A percentile compares a stretch with the other conserved stretches of the same genome.
phyloP scores from a whole-genome alignment of 306 rosid species.

The Quercus parvula region DNA sequence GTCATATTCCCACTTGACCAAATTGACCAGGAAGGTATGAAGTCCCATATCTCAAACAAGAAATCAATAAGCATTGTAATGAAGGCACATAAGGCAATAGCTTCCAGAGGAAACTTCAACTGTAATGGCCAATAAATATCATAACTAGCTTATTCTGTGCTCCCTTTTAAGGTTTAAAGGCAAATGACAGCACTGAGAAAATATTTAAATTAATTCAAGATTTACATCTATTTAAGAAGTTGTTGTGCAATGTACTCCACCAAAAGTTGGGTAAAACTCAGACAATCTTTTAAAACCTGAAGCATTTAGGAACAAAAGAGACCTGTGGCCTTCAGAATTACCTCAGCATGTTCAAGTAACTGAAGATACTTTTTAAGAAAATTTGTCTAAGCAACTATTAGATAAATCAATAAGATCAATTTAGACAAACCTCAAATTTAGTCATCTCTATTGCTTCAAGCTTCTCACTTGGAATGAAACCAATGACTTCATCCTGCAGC shows the following conservation, averaged over 20 bases:
- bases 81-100: not conserved
- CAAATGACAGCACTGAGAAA: not conserved
- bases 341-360: not conserved
- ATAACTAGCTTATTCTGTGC: not conserved
- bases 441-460: slow-evolving; percentile 29
- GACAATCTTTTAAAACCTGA: not conserved
- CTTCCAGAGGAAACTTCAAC: not conserved
- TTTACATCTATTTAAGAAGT: not conserved
- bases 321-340: not conserved
- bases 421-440: slow-evolving; percentile 46
- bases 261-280: not conserved
- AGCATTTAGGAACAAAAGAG: not conserved
- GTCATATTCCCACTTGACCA: not conserved
- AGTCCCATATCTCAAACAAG: not conserved
- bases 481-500: slow-evolving; percentile 64
- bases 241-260: not conserved
- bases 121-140: not conserved
- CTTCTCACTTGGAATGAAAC: slow-evolving; percentile 35
- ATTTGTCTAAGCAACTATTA: not conserved
- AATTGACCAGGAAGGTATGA: not conserved
- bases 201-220: not conserved
- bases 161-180: not conserved
- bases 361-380: not conserved
- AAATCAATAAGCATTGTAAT: not conserved
- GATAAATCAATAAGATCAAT: not conserved